phyloP scores from a whole-genome alignment of 495 filamentous ascomycete species.

The Penicilliopsis zonata region DNA sequence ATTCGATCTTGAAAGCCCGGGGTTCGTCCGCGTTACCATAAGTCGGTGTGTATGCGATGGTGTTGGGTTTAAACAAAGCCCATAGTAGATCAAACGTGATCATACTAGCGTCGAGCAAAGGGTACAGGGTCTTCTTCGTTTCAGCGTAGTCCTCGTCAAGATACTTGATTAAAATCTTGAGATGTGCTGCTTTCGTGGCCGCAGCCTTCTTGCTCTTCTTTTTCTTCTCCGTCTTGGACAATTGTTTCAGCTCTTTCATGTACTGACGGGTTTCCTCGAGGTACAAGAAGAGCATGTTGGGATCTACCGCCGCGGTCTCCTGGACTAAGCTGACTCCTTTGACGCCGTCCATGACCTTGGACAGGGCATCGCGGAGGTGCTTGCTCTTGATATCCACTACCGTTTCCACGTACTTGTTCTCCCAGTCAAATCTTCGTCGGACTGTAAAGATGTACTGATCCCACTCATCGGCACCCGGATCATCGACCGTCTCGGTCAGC shows the following conservation, averaged over 20 bases:
- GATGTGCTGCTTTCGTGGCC: slow-evolving; percentile 42
- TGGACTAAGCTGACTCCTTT: slow-evolving; percentile 73
- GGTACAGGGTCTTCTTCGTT: slow-evolving; percentile 70
- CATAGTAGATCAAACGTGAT: slow-evolving; percentile 88
- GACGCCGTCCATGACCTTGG: slow-evolving; percentile 67
- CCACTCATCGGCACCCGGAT: slow-evolving; percentile 60
- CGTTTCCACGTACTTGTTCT: slow-evolving; percentile 72
- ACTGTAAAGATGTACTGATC: slow-evolving; percentile 83
- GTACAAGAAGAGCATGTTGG: slow-evolving; percentile 83
- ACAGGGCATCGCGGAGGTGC: slow-evolving; percentile 57
- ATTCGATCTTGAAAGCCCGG: slow-evolving; percentile 81
- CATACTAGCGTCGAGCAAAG: slow-evolving; percentile 67
- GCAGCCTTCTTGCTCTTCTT: slow-evolving; percentile 51
- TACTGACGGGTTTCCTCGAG: slow-evolving; percentile 60
- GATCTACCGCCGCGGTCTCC: slow-evolving; percentile 67
- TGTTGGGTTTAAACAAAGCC: slow-evolving; percentile 88
- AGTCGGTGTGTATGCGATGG: slow-evolving; percentile 68
- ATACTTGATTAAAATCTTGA: slow-evolving; percentile 70
- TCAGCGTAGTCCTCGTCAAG: slow-evolving; percentile 73
- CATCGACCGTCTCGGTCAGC: slow-evolving; percentile 67
- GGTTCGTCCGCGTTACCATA: slow-evolving; percentile 74
- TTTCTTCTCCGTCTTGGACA: slow-evolving; percentile 50
- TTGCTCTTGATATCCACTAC: slow-evolving; percentile 82
- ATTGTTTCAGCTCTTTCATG: slow-evolving; percentile 54
- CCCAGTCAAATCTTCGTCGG: slow-evolving; percentile 74